Evolutionary conservation across 2,329 filamentous ascomycete genomes (phyloP), one percentile per base, ranked within the genome.

Genomic region (Monosporascus sp.): DNA sequence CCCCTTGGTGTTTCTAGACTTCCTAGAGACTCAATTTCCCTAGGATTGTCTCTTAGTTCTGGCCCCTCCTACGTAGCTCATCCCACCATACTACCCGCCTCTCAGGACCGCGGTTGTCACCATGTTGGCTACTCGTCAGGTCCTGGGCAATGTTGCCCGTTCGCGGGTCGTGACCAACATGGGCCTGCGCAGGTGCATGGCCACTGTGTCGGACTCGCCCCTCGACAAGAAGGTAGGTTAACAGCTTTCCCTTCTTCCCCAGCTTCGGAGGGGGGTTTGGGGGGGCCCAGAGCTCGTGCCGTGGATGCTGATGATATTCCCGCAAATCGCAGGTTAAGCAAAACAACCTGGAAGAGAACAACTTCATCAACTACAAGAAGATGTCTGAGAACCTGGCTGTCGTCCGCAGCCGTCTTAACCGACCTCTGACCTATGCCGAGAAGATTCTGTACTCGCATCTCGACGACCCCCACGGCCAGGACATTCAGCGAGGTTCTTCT

Each of bases 361-460:
- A 95, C 83, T 97, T 91, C 82, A 96, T 97, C 83, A 96, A 97
- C 84, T 99, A 99, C 75, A 91, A 90, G 84, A 97, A 97, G 84
- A 97, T 97, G 91, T 91, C 89, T 66, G 92, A 97, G 81, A 97
- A 96, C 83, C 84, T 99, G 57, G 80, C 85, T 68, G 85, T 99
- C 73, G 94, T 99, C 65, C 90, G 94, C 70, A 75, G 80, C 67
- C 87, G 94, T 69, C 84, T 99, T 63, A 96, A 96, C 80, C 87
- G 90, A 66, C 94, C 94, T 64, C 85, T 99, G 67, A 94, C 91
- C 66, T 96, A 87, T 73, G 90, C 91, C 72, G 94, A 99, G 84
- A 99, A 99, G 86, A 92, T 99, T 69, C 84, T 97, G 66, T 99
- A 99, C 83, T 97, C 93, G 59, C 94, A 99, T 77, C 81, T 99